Evolutionary conservation across 169 alveolate species (phyloP), one percentile per base, ranked within the genome.

Genomic region (Cryptosporidium parvum): DNA sequence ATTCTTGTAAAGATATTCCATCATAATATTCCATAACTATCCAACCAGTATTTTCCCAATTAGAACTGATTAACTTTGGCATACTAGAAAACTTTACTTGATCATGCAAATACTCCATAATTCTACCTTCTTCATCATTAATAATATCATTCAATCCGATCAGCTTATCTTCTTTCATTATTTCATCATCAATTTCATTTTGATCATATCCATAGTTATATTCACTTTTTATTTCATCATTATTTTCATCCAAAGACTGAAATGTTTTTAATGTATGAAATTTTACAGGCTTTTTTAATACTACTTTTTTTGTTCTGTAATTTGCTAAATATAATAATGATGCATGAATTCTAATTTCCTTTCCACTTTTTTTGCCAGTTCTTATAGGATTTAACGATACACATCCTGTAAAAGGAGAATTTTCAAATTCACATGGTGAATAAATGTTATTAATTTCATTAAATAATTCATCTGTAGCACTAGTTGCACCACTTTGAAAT

Each of bases 31-130:
- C 68, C 75, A 80, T 80, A 14, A 80, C 89, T 44, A 80, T 61
- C 89, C 89, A 80, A 6, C 89, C 89, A 8, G 75, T 80, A 80
- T 80, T 80, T 21, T 65, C 42, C 80, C 89, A 80, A 80, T 80
- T 80, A 14, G 59, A 16, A 29, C 39, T 42, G n/a, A 80, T 80
- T n/a, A 80, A 45, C 23, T 42, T 58, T n/a, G 89, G 89, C 89
- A 80, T 80, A 67, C 23, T 21, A 23, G 56, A 45, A 29, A 48
- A 80, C n/a, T 65, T 65, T 14, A 42, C 39, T 23, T 80, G 48
- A 12, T 42, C 37, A 33, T 65, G 33, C 35, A 80, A 48, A 62
- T 80, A 80, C 68, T 44, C 39, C 89, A 80, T 80, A 31, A 59
- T 80, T 42, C 44, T 67, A 5, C 80, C 75, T 31, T 80, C 89